Conservation (phyloP, 129 eudicot species). For the Chrysanthemum lavandulifolium region DNA sequence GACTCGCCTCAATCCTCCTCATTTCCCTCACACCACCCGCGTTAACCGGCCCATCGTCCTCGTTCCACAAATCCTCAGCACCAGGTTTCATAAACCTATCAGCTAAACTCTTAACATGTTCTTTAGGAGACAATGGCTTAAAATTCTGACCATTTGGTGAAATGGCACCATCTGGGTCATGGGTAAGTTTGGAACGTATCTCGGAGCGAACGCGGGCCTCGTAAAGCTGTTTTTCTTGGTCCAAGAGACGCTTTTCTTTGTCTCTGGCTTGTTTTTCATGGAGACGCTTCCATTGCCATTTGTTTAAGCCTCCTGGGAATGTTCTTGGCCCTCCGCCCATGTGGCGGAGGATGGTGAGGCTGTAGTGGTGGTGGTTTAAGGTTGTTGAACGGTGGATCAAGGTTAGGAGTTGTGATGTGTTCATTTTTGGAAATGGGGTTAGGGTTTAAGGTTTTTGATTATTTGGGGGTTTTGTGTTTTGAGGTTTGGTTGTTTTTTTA, state of each 20-base stretch:
- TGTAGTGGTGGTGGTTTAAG: conserved; percentile 1
- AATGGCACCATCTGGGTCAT: background rate
- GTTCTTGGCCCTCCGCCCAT: conserved; percentile 99
- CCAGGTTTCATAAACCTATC: conserved; percentile 89
- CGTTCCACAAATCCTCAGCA: conserved; percentile 96
- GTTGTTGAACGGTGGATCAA: too few species aligned
- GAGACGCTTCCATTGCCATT: conserved; percentile 97
- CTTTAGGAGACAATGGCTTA: conserved; percentile 57
- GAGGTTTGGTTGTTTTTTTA: too few species aligned
- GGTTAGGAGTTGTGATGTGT: too few species aligned
- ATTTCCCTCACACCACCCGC: conserved; percentile 23
- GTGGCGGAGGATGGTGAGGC: conserved; percentile 55
- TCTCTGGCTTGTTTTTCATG: conserved; percentile 92
- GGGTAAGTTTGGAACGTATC: conserved; percentile 57
- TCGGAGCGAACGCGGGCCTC: conserved; percentile 84
- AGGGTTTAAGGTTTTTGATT: too few species aligned
- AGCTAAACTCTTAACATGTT: conserved; percentile 77
- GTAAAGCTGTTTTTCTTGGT: conserved; percentile 81
- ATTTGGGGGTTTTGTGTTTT: too few species aligned
- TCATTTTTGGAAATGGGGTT: too few species aligned
- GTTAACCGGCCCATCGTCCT: conserved; percentile 64
- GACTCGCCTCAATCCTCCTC: conserved; percentile 20
- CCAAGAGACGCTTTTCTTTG: conserved; percentile 80
- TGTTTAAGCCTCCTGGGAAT: conserved; percentile 91
- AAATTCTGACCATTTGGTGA: conserved; percentile 25